A percentile compares a stretch with the other conserved stretches of the same genome.
Evolutionary conservation across 176 grass and related monocot species (phyloP).

Genomic region (Rhynchospora tenuis): DNA sequence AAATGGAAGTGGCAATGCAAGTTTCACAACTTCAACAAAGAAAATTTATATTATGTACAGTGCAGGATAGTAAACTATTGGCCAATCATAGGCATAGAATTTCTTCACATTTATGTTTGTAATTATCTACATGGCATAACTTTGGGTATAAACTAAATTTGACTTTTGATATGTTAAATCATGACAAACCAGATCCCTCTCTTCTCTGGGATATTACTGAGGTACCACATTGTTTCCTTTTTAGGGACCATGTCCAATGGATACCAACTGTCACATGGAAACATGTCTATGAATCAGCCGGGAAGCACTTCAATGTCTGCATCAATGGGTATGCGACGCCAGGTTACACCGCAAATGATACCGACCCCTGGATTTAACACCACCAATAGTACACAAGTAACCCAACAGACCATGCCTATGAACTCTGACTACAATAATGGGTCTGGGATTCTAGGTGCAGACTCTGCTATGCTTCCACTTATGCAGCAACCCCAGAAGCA

Average conservation of each 20-base stretch:
- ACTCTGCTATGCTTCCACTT: slow-evolving; percentile 43
- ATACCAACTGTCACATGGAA: slow-evolving; percentile 55
- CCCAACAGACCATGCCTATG: slow-evolving; percentile 44
- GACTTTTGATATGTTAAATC: neutral
- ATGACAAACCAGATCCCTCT: neutral
- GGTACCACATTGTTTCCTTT: slow-evolving; percentile 16
- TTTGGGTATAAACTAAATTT: slow-evolving; percentile 21
- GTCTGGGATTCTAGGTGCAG: slow-evolving; percentile 64
- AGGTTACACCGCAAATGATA: slow-evolving; percentile 75
- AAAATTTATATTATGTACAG: neutral
- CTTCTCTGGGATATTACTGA: slow-evolving; percentile 9
- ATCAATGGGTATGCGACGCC: slow-evolving; percentile 51
- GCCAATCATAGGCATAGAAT: neutral
- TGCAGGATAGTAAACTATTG: neutral
- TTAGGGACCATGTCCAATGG: slow-evolving; percentile 65
- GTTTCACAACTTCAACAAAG: neutral
- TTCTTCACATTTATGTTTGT: neutral
- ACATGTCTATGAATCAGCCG: slow-evolving; percentile 46
- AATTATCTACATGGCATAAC: slow-evolving; percentile 20
- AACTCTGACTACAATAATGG: slow-evolving; percentile 83
- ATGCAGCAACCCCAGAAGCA: slow-evolving; percentile 76
- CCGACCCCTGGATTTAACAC: slow-evolving; percentile 85
- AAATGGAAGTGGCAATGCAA: neutral
- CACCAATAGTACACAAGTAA: neutral
- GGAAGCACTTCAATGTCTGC: slow-evolving; percentile 54